Evolutionary conservation across 345 rosid genomes (phyloP), one percentile per base, ranked within the genome.

Genomic region (Dipteronia dyeriana): DNA sequence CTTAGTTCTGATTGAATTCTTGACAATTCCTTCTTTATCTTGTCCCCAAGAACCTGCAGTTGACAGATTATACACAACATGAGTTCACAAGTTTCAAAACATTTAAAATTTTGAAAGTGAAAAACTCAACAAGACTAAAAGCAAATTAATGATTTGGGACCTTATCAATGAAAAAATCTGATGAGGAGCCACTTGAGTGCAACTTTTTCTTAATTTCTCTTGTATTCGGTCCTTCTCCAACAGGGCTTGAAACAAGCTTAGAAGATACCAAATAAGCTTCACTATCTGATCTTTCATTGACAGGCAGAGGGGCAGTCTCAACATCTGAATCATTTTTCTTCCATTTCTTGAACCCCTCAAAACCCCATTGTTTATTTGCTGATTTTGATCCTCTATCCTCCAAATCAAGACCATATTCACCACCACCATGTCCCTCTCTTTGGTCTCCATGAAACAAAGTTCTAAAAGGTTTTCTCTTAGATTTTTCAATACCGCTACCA

Each of bases 101-200:
- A 26, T 20, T n/a, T 17, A 73, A 29, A 34, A n/a, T 31, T 53
- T 4, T 20, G 26, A n/a, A 14, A 4, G 26, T 22, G 4, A 34
- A 9, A 10, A 60, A 60, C 25, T 7, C 38, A 22, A 61, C 29
- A 61, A 61, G 31, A 17, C 31, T 25, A 0, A 61, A 45, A 25
- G 2, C 4, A 9, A 25, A 60, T 53, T 53, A 59, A 57, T 57
- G 62, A 29, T 1, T 34, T 14, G 17, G 12, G 51, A 91, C 97
- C 91, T 91, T 91, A 19, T 90, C 97, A 26, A 90, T 83, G 85
- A 90, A 91, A 79, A 90, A 91, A 86, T 91, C 92, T 1, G 97
- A 89, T 43, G 91, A 82, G 75, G 91, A 80, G 34, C 92, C 94
- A 79, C 87, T 77, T 13, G 97, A 84, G 76, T 83, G 91, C 75